These are phyloP conservation scores for Elongisporangium anandrum DNA, from an alignment of 352 stramenopile genomes.

Conservation along the genomic window DNA sequence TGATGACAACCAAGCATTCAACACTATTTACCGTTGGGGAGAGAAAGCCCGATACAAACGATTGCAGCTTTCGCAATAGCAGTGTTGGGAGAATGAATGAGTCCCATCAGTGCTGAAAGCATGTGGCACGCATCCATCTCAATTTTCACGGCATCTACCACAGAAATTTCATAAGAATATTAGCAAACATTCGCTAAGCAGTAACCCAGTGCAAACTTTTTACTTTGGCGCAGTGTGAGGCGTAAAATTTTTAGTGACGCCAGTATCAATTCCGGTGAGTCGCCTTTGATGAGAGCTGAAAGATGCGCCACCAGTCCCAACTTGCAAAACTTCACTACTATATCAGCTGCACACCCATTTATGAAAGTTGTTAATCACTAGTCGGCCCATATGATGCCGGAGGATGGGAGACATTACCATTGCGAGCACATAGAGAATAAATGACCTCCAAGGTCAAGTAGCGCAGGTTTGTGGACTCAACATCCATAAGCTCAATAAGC, in stretches of 20 bases:
- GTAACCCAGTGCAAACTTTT: not conserved
- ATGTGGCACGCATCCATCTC: constrained; percentile 25
- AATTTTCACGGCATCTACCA: constrained; percentile 28
- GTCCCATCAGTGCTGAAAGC: constrained; percentile 34
- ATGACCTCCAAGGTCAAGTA: constrained; percentile 52
- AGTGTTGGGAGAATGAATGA: constrained; percentile 29
- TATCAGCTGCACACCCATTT: constrained; percentile 17
- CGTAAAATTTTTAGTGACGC: constrained; percentile 48
- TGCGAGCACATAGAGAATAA: constrained; percentile 39
- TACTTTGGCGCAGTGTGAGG: constrained; percentile 44
- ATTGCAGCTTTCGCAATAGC: constrained; percentile 44
- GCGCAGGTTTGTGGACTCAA: constrained; percentile 20
- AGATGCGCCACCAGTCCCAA: constrained; percentile 37
- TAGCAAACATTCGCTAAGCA: not conserved
- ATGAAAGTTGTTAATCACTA: not conserved
- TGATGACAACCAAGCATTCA: not conserved
- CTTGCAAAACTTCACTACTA: constrained; percentile 39
- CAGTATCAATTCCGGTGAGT: constrained; percentile 28
- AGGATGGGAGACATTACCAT: constrained; percentile 16
- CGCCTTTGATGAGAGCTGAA: constrained; percentile 21
- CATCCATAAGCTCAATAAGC: constrained; percentile 32
- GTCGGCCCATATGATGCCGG: not conserved
- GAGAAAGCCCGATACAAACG: constrained; percentile 45
- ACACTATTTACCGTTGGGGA: constrained; percentile 42
- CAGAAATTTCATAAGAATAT: not conserved